Evolutionary conservation across 2,329 filamentous ascomycete genomes (phyloP), one percentile per base, ranked within the genome.

Genomic region (Colletotrichum sp.): DNA sequence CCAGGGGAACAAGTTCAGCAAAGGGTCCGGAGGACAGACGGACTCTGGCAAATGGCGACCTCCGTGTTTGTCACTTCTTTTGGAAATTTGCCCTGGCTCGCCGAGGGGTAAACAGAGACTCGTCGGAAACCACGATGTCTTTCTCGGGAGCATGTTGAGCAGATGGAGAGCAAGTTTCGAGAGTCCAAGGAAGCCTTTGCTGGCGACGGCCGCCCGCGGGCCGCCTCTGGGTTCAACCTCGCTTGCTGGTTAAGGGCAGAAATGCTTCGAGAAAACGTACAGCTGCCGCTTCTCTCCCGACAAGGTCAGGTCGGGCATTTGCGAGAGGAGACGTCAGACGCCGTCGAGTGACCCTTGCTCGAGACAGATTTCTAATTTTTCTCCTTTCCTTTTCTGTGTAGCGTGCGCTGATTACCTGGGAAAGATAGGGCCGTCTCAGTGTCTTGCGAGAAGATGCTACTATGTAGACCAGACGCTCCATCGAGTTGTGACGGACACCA

Each of bases 251-350:
- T 26, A 71, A 38, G 30, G 38, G 36, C 30, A 56, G 68, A 28
- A 69, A 55, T 38, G 58, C 24, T 52, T 56, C 55, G 62, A 65
- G 62, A 32, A 66, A 62, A 58, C 28, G 55, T 32, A 32, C 52
- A 38, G 26, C 36, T 28, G 43, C 58, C 32, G 43, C 58, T 56
- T 43, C 26, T 55, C 48, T 58, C 36, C 55, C 61, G 61, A 26
- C 55, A 58, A 34, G 52, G 59, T 52, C 56, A 34, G 52, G 59
- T 52, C 71, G 69, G 69, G 55, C 69, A 43, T 18, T 61, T 36
- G n/a, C 18, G 68, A 72, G 72, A 67, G 71, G 62, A 74, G 72
- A 74, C 56, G 69, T 67, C 38, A 61, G 73, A 58, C 32, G 66
- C 24, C 26, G 62, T 58, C n/a, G 55, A 63, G 36, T 13, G 36